These are phyloP conservation scores for Pilasporangium apinafurcum DNA, from an alignment of 352 stramenopile genomes.

Conservation along the genomic window DNA sequence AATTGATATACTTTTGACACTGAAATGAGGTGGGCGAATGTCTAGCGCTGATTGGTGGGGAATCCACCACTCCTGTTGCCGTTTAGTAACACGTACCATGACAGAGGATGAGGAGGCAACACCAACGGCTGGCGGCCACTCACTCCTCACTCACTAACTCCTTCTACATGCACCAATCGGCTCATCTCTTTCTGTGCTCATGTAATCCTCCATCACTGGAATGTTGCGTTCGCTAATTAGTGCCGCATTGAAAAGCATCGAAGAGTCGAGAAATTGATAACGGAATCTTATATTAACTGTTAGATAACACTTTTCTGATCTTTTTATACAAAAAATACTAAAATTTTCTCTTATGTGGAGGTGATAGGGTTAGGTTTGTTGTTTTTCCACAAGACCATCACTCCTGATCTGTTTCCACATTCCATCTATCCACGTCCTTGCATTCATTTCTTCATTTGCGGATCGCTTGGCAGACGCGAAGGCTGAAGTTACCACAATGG, in stretches of 20 bases:
- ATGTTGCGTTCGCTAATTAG: not conserved
- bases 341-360: not conserved
- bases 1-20: too few species aligned
- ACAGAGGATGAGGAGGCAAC: not conserved
- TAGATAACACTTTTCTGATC: too few species aligned
- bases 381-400: too few species aligned
- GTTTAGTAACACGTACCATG: conserved; percentile 1
- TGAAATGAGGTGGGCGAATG: conserved; percentile 5
- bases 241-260: not conserved
- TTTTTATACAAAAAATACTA: too few species aligned
- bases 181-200: not conserved
- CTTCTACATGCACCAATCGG: not conserved
- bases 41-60: not conserved
- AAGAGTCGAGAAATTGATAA: too few species aligned
- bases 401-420: not conserved
- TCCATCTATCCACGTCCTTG: not conserved
- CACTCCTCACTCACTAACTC: not conserved
- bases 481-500: conserved; percentile 4
- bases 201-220: conserved; percentile 3
- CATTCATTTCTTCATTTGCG: conserved; percentile 2
- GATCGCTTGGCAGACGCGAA: not conserved
- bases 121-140: not conserved
- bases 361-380: not conserved
- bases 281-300: too few species aligned
- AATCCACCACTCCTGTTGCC: not conserved